These are phyloP conservation scores for Butyriboletus loyo DNA, from an alignment of 768 basidiomycete species.

Conservation along the genomic window DNA sequence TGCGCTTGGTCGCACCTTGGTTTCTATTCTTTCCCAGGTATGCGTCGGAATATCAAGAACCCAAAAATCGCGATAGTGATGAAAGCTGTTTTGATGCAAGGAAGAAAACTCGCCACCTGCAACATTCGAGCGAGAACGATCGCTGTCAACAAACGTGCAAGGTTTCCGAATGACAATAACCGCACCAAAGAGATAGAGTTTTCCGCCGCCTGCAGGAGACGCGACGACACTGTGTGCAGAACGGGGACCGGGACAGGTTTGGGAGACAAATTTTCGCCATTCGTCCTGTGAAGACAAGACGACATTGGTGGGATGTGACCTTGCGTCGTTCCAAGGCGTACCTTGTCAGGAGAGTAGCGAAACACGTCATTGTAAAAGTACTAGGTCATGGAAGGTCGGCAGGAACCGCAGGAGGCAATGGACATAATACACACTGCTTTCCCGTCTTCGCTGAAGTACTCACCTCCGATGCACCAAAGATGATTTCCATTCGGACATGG, in stretches of 20 bases:
- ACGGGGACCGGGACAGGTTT: slow-evolving; percentile 82
- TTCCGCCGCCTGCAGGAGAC: slow-evolving; percentile 76
- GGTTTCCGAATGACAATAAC: neutral
- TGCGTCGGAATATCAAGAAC: slow-evolving; percentile 77
- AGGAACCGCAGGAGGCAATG: neutral
- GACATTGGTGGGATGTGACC: neutral
- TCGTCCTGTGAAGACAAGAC: slow-evolving; percentile 53
- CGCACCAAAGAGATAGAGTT: slow-evolving; percentile 76
- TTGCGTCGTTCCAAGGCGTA: slow-evolving; percentile 15
- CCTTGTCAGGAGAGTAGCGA: slow-evolving; percentile 82
- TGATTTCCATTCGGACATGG: slow-evolving; percentile 78
- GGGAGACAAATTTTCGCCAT: slow-evolving; percentile 84
- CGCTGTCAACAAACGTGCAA: neutral
- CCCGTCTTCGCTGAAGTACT: slow-evolving; percentile 84
- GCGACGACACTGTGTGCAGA: slow-evolving; percentile 83
- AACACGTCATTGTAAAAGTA: slow-evolving; percentile 89
- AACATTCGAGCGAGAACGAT: neutral
- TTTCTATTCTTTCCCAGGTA: slow-evolving; percentile 86
- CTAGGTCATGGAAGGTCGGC: slow-evolving; percentile 32
- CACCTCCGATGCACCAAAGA: slow-evolving; percentile 83
- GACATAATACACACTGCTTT: slow-evolving; percentile 54
- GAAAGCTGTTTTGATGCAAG: slow-evolving; percentile 77
- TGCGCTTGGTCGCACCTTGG: slow-evolving; percentile 74
- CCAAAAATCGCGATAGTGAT: slow-evolving; percentile 91
- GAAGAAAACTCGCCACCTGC: slow-evolving; percentile 85